Evolutionary conservation across 2,329 filamentous ascomycete species (phyloP).

Genomic region (Diaporthe citrichinensis): DNA sequence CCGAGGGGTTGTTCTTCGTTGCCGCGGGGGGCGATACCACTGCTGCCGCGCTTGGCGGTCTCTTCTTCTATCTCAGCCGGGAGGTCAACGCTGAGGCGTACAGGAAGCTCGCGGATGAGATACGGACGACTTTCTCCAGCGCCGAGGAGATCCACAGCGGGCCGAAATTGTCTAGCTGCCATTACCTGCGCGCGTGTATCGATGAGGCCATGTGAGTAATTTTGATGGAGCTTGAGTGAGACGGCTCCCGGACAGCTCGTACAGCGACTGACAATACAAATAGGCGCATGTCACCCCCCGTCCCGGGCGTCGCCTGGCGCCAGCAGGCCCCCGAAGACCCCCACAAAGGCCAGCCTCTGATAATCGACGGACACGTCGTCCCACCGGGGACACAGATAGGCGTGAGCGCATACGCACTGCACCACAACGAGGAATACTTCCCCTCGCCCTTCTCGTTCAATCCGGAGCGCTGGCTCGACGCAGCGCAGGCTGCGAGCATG

Average conservation of each 20-base stretch:
- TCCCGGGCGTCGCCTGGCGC: constrained; percentile 3
- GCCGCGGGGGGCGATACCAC: constrained; percentile 3
- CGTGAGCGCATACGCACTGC: constrained; percentile 58
- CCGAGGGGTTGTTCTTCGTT: neutral
- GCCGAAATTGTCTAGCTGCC: neutral
- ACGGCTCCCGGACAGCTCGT: neutral
- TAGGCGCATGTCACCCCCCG: neutral
- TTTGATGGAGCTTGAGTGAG: neutral
- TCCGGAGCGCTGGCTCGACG: constrained; percentile 58
- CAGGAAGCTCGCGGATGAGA: neutral
- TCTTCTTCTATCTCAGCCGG: constrained; percentile 15
- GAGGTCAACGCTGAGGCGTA: neutral
- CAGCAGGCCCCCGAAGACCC: constrained; percentile 12
- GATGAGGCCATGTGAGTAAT: constrained; percentile 31
- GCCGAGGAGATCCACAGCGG: neutral
- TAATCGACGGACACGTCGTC: constrained; percentile 27
- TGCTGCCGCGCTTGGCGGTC: neutral
- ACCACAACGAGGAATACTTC: constrained; percentile 58
- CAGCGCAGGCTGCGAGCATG: constrained; percentile 43
- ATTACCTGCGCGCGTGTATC: constrained; percentile 10
- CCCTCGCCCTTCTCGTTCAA: constrained; percentile 55
- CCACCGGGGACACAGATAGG: constrained; percentile 48
- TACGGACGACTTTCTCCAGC: neutral
- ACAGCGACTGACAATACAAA: neutral
- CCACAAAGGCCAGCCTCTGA: neutral